Evolutionary conservation across 495 filamentous ascomycete species (phyloP), one percentile per base, ranked within the genome.

Genomic region (Letharia lupina): DNA sequence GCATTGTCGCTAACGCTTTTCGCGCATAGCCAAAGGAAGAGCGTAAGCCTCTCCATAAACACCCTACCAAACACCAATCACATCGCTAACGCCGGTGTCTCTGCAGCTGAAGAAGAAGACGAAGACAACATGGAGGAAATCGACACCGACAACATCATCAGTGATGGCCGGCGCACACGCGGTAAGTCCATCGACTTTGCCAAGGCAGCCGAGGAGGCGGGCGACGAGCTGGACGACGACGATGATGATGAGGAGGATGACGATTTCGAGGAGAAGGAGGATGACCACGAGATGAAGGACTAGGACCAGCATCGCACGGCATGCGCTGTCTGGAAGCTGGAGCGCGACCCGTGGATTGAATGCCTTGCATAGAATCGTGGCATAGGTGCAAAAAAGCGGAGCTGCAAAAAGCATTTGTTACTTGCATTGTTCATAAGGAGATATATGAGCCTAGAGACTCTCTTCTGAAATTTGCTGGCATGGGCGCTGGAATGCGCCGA

Each of bases 51-150:
- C 45, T 47, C 56, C 40, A 13, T 15, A 10, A 10, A 7, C 42
- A 45, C 1, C 8, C 35, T n/a, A 45, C 0, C 44, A 10, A 28
- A 13, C 6, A 35, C 50, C 31, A 31, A 41, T 58, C 67, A 65
- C 73, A 75, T 73, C 76, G 67, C 44, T 65, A 8, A 63, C 59
- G 35, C 57, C 41, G 39, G 60, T 58, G 65, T 64, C 61, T 75
- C 70, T 75, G 33, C 56, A 68, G 74, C 70, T 48, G 65, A 70
- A 75, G 76, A 78, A 65, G 87, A 85, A 15, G 84, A 85, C 52
- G 88, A 87, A 13, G 91, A 94, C 71, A 87, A 90, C 77, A 86
- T 96, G 79, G 89, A 92, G 75, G 92, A 91, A 75, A 95, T 98
- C 75, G 91, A 95, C 74, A 77, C 83, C 47, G 82, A 84, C 69